Percentiles rank a stretch among this genome's conserved stretches.
These are phyloP conservation scores for Crepidotus variabilis DNA, from an alignment of 768 basidiomycete genomes.

Conservation along the genomic window DNA sequence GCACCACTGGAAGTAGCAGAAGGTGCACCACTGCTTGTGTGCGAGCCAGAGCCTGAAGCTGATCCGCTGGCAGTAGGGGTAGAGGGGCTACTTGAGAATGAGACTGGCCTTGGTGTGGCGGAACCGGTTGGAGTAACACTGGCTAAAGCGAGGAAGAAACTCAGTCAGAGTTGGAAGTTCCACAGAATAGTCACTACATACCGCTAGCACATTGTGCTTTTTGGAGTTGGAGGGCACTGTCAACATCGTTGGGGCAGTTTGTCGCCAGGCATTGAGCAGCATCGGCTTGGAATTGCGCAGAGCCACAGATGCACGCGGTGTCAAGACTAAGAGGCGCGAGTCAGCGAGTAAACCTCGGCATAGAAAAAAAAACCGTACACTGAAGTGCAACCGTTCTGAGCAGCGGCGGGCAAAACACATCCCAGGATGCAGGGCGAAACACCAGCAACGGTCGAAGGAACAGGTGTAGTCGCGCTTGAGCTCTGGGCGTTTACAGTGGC, in stretches of 20 bases:
- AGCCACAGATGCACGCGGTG: slow-evolving; percentile 12
- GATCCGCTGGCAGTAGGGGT: not conserved
- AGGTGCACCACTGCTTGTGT: not conserved
- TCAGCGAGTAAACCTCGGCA: not conserved
- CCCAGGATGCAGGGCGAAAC: not conserved
- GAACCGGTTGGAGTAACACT: not conserved
- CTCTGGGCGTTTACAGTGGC: slow-evolving; percentile 13
- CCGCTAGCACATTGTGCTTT: not conserved
- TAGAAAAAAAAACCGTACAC: not conserved
- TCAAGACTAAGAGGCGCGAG: slow-evolving; percentile 5
- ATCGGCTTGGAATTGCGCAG: slow-evolving; percentile 12
- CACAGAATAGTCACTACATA: not conserved
- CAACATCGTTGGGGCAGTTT: slow-evolving; percentile 8
- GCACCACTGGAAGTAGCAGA: not conserved
- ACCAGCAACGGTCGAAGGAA: not conserved
- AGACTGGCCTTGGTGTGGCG: not conserved
- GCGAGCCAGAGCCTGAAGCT: not conserved
- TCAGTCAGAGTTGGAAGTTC: not conserved
- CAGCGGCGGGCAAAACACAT: not conserved
- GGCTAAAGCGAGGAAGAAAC: not conserved
- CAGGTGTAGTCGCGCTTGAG: not conserved
- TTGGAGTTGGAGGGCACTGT: slow-evolving; percentile 13
- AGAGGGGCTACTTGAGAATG: not conserved
- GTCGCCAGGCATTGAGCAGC: slow-evolving; percentile 12
- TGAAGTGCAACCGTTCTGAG: not conserved